Evolutionary conservation across 208 protist species (phyloP).

Genomic region (Crithidia expoeki): DNA sequence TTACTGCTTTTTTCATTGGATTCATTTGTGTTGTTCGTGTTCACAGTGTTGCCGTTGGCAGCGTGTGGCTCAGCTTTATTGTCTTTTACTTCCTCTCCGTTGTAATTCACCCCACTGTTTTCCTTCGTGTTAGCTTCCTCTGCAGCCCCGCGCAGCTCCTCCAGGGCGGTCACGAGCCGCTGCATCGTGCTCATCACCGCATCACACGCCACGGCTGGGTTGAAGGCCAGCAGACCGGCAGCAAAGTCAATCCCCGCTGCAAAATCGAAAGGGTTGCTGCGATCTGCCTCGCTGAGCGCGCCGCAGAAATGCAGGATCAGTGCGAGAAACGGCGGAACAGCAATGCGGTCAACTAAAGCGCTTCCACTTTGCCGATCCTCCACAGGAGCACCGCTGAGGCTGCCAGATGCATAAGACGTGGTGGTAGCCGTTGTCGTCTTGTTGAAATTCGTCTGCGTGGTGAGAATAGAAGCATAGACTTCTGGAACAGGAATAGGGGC

Average conservation of each 20-base stretch:
- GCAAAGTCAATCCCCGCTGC: slow-evolving; percentile 32
- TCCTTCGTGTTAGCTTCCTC: neutral
- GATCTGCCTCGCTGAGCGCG: slow-evolving; percentile 25
- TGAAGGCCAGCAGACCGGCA: slow-evolving; percentile 28
- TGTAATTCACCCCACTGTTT: neutral
- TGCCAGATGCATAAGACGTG: no score
- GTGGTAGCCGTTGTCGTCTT: neutral
- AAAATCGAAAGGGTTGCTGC: slow-evolving; percentile 23
- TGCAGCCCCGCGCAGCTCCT: slow-evolving; percentile 2
- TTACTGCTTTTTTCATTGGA: no score
- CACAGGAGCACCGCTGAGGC: no score
- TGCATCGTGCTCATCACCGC: slow-evolving; percentile 28
- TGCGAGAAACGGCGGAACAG: slow-evolving; percentile 47
- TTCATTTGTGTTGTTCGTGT: no score
- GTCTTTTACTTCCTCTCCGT: neutral
- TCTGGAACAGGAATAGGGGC: slow-evolving; percentile 13
- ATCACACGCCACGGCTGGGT: slow-evolving; percentile 26
- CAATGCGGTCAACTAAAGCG: slow-evolving; percentile 14
- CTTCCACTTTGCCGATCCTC: no score
- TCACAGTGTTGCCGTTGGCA: no score
- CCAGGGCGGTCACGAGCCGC: slow-evolving; percentile 20
- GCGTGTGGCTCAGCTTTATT: no score
- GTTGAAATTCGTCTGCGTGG: neutral
- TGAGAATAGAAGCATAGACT: slow-evolving; percentile 22
- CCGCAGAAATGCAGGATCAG: slow-evolving; percentile 45